A percentile compares a stretch with the other conserved stretches of the same genome.
These are phyloP conservation scores for Fagopyrum esculentum DNA, from an alignment of 148 eudicot genomes.

Conservation along the genomic window DNA sequence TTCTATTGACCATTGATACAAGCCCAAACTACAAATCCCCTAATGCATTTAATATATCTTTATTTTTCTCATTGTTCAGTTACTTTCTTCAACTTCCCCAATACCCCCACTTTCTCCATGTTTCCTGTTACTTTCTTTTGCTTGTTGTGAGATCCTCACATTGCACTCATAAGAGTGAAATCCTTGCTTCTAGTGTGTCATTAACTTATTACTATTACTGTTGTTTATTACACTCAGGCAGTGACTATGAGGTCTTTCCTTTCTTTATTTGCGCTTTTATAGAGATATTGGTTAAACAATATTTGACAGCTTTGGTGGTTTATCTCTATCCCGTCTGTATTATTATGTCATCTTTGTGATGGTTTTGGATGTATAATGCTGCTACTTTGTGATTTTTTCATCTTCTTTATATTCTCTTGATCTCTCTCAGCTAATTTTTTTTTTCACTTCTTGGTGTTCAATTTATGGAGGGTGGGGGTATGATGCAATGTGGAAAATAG, in stretches of 20 bases:
- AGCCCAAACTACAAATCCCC: background rate
- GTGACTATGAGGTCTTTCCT: background rate
- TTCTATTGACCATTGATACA: background rate
- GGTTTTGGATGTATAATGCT: background rate
- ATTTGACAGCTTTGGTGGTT: background rate
- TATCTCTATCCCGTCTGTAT: background rate
- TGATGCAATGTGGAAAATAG: background rate
- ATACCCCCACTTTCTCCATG: no score
- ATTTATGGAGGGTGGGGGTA: background rate
- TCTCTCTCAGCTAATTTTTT: background rate
- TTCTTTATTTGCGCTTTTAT: background rate
- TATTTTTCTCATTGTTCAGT: no score
- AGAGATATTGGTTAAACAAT: background rate
- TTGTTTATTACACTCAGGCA: background rate
- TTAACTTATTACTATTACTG: background rate
- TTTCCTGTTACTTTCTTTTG: no score
- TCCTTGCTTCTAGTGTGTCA: no score
- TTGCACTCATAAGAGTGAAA: no score
- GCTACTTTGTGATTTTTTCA: background rate
- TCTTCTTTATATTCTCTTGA: background rate
- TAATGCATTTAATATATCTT: background rate
- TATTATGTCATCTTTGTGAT: background rate
- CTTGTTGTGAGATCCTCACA: no score
- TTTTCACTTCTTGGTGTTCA: background rate
- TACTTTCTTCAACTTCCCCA: no score